These are phyloP conservation scores for Rubia balearica DNA, from an alignment of 305 asterid species.

Conservation along the genomic window DNA sequence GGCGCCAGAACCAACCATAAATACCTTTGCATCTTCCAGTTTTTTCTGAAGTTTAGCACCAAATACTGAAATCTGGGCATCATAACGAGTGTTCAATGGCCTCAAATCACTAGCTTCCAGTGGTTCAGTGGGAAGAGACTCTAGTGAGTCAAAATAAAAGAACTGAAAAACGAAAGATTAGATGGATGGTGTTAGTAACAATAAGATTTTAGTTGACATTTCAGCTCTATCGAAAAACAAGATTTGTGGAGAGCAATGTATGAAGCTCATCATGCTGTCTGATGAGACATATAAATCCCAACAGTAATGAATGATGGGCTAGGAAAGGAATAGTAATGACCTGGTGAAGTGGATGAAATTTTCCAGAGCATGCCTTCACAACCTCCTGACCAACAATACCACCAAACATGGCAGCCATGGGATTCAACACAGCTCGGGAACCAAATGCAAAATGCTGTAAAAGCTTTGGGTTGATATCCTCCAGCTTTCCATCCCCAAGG, in stretches of 20 bases:
- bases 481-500: conserved; percentile 58
- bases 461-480: conserved; percentile 70
- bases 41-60: conserved; percentile 83
- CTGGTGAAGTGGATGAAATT: conserved; percentile 95
- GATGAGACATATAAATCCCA: neutral
- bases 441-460: conserved; percentile 76
- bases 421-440: conserved; percentile 82
- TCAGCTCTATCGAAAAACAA: neutral
- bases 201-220: neutral
- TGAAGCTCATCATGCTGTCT: neutral
- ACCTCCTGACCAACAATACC: conserved; percentile 97
- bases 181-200: neutral
- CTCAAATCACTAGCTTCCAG: conserved; percentile 59
- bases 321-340: conserved; percentile 21
- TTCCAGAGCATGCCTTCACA: conserved; percentile 96
- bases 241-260: neutral
- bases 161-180: conserved; percentile 39
- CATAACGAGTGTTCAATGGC: conserved; percentile 84
- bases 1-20: conserved; percentile 95
- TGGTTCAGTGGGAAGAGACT: conserved; percentile 84
- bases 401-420: conserved; percentile 99
- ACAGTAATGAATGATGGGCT: neutral
- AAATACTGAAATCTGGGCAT: conserved; percentile 92
- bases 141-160: conserved; percentile 87
- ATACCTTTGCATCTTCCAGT: conserved; percentile 68